Evolutionary conservation across 805 yeast species (phyloP).

Genomic region (Suhomyces tanzawaensis): DNA sequence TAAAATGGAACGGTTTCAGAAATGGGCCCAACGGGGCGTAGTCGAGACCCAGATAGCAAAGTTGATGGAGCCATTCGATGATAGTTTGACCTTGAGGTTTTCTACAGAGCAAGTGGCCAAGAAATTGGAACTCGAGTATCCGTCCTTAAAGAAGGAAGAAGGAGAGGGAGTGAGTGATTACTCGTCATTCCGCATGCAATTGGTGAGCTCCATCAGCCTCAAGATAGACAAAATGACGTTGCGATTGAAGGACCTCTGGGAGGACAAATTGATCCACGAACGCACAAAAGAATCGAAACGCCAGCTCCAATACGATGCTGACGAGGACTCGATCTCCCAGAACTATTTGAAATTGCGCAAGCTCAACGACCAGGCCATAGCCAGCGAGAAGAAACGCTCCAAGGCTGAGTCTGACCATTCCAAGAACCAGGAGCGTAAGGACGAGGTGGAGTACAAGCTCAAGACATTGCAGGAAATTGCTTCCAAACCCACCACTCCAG

Average conservation of each 20-base stretch:
- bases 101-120: constrained; percentile 20
- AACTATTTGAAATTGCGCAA: constrained; percentile 31
- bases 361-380: constrained; percentile 34
- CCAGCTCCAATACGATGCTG: constrained; percentile 32
- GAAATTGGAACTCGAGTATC: neutral
- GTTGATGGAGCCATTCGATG: constrained; percentile 20
- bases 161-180: neutral
- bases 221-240: neutral
- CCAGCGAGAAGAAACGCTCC: constrained; percentile 31
- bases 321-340: constrained; percentile 32
- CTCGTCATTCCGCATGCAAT: neutral
- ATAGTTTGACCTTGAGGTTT: constrained; percentile 15
- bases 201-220: neutral
- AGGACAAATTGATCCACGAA: neutral
- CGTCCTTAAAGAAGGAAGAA: neutral
- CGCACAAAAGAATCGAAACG: constrained; percentile 23
- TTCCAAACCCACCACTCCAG: constrained; percentile 16
- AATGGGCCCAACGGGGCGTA: constrained; percentile 24
- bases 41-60: constrained; percentile 11
- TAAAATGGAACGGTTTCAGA: constrained; percentile 20
- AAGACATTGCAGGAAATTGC: constrained; percentile 5
- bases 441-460: constrained; percentile 12
- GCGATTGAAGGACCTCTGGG: neutral
- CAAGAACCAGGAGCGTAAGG: constrained; percentile 16
- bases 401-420: constrained; percentile 30